phyloP scores from a whole-genome alignment of 2,329 filamentous ascomycete species.

The Aureobasidium sp. region DNA sequence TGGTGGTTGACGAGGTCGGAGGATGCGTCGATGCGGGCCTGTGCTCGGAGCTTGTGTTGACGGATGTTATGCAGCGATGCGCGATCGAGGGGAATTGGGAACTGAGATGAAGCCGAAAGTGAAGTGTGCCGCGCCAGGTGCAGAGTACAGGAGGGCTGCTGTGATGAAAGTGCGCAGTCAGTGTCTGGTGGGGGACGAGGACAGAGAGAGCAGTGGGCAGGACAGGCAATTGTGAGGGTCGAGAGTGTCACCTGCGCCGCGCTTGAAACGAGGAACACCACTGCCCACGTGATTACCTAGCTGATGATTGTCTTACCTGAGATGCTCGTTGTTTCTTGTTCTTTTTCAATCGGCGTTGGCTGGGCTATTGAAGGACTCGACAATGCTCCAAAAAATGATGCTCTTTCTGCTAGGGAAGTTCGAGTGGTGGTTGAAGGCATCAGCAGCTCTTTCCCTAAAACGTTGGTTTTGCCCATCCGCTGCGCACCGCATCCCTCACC shows the following conservation, averaged over 20 bases:
- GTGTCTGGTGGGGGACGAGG: not conserved
- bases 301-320: not conserved
- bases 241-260: conserved; percentile 6
- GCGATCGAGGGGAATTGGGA: not conserved
- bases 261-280: conserved; percentile 2
- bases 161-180: not conserved
- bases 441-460: not conserved
- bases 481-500: conserved; percentile 9
- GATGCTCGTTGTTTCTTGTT: not conserved
- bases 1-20: not conserved
- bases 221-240: conserved; percentile 1
- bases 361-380: not conserved
- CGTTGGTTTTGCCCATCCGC: conserved; percentile 9
- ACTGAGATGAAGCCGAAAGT: not conserved
- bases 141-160: not conserved
- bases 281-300: not conserved
- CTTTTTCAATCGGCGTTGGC: not conserved
- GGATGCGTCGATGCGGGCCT: conserved; percentile 9
- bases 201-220: not conserved
- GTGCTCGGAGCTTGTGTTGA: conserved; percentile 11
- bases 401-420: not conserved
- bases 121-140: not conserved
- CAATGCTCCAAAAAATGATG: not conserved
- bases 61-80: conserved; percentile 8
- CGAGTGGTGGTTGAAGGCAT: conserved; percentile 1